phyloP scores from a whole-genome alignment of 768 basidiomycete genomes.

The Lentinula lateritia region DNA sequence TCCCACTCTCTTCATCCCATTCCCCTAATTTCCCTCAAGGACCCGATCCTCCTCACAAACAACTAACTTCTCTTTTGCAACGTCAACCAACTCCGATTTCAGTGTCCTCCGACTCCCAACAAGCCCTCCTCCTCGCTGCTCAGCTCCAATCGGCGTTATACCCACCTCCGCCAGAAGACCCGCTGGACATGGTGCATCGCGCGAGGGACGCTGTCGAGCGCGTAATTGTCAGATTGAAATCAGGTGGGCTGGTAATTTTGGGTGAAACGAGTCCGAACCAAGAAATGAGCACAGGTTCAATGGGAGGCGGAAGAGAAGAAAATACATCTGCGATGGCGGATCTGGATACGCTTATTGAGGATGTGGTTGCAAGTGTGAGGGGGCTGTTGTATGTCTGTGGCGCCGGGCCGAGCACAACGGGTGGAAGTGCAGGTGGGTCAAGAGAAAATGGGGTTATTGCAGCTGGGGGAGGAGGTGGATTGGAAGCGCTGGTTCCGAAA shows the following conservation, averaged over 20 bases:
- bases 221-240: constrained; percentile 50
- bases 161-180: constrained; percentile 50
- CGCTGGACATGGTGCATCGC: constrained; percentile 56
- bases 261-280: not conserved
- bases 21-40: too few species aligned
- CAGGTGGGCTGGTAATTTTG: not conserved
- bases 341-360: constrained; percentile 59
- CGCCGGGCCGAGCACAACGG: too few species aligned
- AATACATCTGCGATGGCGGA: not conserved
- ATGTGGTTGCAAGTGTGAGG: constrained; percentile 67
- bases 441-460: too few species aligned
- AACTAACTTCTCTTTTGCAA: not conserved
- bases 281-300: not conserved
- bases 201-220: constrained; percentile 56
- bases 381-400: constrained; percentile 53
- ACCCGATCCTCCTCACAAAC: constrained; percentile 7
- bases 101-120: not conserved
- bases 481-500: too few species aligned
- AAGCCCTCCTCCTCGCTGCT: constrained; percentile 36
- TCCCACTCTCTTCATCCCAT: too few species aligned
- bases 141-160: constrained; percentile 55
- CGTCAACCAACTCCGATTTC: too few species aligned
- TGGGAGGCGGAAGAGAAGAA: not conserved
- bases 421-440: too few species aligned
- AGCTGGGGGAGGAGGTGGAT: too few species aligned